A percentile compares a stretch with the other conserved stretches of the same genome.
phyloP scores from a whole-genome alignment of 768 basidiomycete species.

The Hypsizygus marmoreus region DNA sequence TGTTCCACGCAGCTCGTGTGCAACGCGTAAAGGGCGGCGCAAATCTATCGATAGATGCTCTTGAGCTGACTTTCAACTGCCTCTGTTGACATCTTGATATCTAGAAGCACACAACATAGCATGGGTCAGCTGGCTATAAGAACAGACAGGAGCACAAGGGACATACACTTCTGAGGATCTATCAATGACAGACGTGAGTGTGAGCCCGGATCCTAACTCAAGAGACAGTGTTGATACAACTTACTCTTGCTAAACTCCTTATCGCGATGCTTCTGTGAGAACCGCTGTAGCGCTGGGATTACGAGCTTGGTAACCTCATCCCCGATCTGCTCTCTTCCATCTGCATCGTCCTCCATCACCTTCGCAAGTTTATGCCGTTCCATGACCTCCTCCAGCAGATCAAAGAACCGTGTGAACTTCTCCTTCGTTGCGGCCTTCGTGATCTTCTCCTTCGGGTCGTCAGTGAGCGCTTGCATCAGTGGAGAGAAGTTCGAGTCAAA shows the following conservation, averaged over 20 bases:
- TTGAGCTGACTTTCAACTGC: conserved; percentile 73
- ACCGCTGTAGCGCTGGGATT: conserved; percentile 71
- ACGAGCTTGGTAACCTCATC: conserved; percentile 81
- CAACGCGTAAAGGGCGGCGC: no score
- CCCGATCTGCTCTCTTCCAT: conserved; percentile 56
- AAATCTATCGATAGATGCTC: conserved; percentile 52
- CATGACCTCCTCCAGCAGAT: conserved; percentile 74
- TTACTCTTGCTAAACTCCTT: conserved; percentile 87
- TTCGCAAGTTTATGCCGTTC: conserved; percentile 72
- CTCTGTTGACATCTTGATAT: conserved; percentile 77
- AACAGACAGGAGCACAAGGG: not conserved
- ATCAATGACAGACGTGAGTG: conserved; percentile 5
- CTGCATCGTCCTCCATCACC: conserved; percentile 71
- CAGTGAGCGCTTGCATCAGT: conserved; percentile 66
- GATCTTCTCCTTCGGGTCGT: conserved; percentile 61
- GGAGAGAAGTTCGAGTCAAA: conserved; percentile 84
- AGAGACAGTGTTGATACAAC: conserved; percentile 21
- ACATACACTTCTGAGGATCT: conserved; percentile 77
- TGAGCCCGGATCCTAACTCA: not conserved
- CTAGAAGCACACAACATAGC: conserved; percentile 38
- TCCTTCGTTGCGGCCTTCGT: conserved; percentile 72
- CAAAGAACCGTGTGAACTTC: conserved; percentile 82
- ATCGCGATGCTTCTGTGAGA: conserved; percentile 73
- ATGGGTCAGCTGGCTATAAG: conserved; percentile 13
- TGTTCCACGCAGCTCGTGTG: not conserved